Percentiles rank a stretch among this genome's conserved stretches.
phyloP scores from a whole-genome alignment of 2,329 filamentous ascomycete species.

The Epichloe typhina region DNA sequence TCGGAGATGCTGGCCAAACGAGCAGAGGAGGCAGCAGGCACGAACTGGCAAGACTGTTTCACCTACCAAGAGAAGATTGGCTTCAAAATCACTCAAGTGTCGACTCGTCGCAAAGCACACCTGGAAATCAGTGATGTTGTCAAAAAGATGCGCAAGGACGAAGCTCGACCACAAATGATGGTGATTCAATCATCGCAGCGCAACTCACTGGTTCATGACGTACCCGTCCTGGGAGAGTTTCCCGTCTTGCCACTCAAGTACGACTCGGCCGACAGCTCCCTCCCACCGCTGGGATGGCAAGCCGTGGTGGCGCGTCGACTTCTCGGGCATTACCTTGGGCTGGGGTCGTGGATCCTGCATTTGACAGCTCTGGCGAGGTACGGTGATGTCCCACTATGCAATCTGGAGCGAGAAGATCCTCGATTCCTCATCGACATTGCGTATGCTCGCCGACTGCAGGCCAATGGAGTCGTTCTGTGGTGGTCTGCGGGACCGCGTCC shows the following conservation, averaged over 20 bases:
- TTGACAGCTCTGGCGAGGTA: slow-evolving; percentile 79
- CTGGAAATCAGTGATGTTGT: slow-evolving; percentile 78
- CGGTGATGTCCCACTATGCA: slow-evolving; percentile 88
- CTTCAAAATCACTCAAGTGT: slow-evolving; percentile 80
- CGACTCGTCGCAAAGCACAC: slow-evolving; percentile 76
- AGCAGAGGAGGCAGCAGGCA: slow-evolving; percentile 50
- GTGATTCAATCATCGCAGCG: slow-evolving; percentile 85
- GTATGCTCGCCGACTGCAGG: slow-evolving; percentile 79
- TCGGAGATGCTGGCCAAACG: slow-evolving; percentile 57
- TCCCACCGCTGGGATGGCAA: slow-evolving; percentile 92
- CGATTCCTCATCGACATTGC: slow-evolving; percentile 91
- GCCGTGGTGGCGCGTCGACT: slow-evolving; percentile 73
- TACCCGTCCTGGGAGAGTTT: slow-evolving; percentile 72
- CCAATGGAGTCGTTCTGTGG: slow-evolving; percentile 90
- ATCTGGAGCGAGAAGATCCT: slow-evolving; percentile 87
- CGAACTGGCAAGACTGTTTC: slow-evolving; percentile 69
- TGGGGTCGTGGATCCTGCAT: slow-evolving; percentile 88
- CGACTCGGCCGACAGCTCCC: slow-evolving; percentile 69
- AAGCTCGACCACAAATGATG: slow-evolving; percentile 65
- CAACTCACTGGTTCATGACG: slow-evolving; percentile 67
- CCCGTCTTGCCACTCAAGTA: slow-evolving; percentile 71
- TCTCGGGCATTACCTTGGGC: slow-evolving; percentile 77
- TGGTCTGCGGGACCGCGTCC: slow-evolving; percentile 82
- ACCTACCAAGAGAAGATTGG: slow-evolving; percentile 74
- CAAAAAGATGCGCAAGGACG: slow-evolving; percentile 82